Evolutionary conservation across 768 basidiomycete species (phyloP).

Genomic region (Rickenella mellea): DNA sequence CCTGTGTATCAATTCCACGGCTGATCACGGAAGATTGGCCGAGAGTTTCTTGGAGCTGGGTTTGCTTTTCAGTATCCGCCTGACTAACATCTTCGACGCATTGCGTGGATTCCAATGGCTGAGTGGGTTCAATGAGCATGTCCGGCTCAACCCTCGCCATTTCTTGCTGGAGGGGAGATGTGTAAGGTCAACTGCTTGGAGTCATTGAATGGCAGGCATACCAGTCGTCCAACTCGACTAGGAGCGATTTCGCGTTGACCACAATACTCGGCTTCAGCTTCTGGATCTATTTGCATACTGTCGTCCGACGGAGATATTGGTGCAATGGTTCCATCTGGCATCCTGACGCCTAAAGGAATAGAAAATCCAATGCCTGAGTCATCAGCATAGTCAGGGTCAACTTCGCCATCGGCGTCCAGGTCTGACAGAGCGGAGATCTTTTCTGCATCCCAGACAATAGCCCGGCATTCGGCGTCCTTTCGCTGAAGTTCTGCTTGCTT

Average conservation of each 20-base stretch:
- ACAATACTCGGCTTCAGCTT: conserved; percentile 34
- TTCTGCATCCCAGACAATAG: conserved; percentile 59
- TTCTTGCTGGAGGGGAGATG: background rate
- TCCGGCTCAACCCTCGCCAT: background rate
- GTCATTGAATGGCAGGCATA: conserved; percentile 18
- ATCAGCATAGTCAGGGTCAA: conserved; percentile 36
- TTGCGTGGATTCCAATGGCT: background rate
- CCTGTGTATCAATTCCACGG: conserved; percentile 29
- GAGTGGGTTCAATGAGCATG: background rate
- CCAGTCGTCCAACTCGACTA: conserved; percentile 46
- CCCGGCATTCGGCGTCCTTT: conserved; percentile 51
- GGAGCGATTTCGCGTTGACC: conserved; percentile 45
- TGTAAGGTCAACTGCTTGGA: background rate
- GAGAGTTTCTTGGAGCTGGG: background rate
- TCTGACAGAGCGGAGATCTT: conserved; percentile 28
- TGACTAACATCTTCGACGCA: background rate
- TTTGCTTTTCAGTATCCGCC: background rate
- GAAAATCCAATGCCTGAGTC: conserved; percentile 14
- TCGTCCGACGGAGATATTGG: conserved; percentile 19
- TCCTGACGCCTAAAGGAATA: conserved; percentile 49
- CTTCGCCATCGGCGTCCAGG: conserved; percentile 51
- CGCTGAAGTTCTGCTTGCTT: conserved; percentile 52
- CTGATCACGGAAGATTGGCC: conserved; percentile 3
- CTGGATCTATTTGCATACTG: conserved; percentile 15
- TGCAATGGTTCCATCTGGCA: conserved; percentile 45